Evolutionary conservation across 352 stramenopile genomes (phyloP).

Genomic region (Pythium coloratum): DNA sequence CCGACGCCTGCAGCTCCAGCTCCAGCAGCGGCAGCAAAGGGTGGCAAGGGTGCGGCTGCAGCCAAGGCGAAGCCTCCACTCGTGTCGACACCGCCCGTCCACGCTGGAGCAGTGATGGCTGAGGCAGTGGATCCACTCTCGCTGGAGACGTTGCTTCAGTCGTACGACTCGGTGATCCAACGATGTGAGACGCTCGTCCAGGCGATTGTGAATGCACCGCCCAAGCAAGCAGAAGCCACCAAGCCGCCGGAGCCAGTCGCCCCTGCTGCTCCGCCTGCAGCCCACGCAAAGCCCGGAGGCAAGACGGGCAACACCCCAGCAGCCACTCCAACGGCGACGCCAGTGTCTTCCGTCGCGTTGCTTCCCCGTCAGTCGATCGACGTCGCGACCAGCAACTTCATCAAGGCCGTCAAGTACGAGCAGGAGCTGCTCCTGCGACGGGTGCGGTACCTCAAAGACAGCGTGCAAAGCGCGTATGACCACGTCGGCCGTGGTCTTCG

Average conservation of each 20-base stretch:
- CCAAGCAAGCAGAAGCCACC: constrained; percentile 10
- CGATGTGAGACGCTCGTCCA: constrained; percentile 46
- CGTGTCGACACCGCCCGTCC: not conserved
- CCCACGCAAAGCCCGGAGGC: constrained; percentile 4
- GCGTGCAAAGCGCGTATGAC: constrained; percentile 42
- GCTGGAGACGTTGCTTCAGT: constrained; percentile 40
- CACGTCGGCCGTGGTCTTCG: constrained; percentile 47
- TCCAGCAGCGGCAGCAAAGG: constrained; percentile 32
- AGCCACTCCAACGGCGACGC: constrained; percentile 22
- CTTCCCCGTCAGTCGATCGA: constrained; percentile 25
- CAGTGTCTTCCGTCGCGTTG: constrained; percentile 7
- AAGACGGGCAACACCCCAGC: constrained; percentile 22
- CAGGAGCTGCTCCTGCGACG: constrained; percentile 50
- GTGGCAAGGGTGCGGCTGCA: constrained; percentile 29
- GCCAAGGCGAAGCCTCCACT: constrained; percentile 28
- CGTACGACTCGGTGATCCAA: constrained; percentile 47
- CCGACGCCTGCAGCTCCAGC: constrained; percentile 17
- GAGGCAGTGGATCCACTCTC: constrained; percentile 25
- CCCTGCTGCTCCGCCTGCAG: not conserved
- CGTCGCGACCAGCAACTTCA: constrained; percentile 46
- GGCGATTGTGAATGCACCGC: constrained; percentile 25
- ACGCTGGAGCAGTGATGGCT: constrained; percentile 17
- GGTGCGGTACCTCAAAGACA: constrained; percentile 50
- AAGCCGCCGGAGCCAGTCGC: constrained; percentile 15
- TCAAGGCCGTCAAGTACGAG: constrained; percentile 63